These are phyloP conservation scores for Colletotrichum sp. DNA, from an alignment of 2,329 filamentous ascomycete genomes.

Conservation along the genomic window DNA sequence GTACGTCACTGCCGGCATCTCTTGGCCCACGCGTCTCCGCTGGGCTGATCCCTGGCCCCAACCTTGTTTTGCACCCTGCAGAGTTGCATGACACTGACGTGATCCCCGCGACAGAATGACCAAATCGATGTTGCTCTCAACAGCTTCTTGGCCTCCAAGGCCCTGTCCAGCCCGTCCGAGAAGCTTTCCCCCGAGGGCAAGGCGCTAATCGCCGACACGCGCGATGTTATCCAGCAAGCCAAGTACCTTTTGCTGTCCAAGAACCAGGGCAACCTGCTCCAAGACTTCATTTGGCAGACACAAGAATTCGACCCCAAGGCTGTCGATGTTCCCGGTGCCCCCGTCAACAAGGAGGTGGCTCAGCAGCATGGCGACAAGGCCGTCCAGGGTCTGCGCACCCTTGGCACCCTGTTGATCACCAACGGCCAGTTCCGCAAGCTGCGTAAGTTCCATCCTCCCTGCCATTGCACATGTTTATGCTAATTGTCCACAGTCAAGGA, in stretches of 20 bases:
- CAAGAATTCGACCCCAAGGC: constrained; percentile 72
- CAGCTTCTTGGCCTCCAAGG: constrained; percentile 77
- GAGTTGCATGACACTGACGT: constrained; percentile 7
- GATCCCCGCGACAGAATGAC: constrained; percentile 69
- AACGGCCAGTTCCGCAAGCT: constrained; percentile 97
- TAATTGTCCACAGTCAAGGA: constrained; percentile 66
- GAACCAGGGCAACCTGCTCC: constrained; percentile 91
- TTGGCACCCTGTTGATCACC: constrained; percentile 88
- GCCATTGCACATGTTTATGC: no score
- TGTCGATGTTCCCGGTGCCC: constrained; percentile 66
- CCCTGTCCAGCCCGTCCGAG: constrained; percentile 71
- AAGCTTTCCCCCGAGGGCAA: constrained; percentile 85
- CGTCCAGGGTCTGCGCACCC: constrained; percentile 82
- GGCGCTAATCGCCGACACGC: constrained; percentile 77
- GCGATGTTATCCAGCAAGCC: constrained; percentile 81
- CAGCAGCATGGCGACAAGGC: constrained; percentile 85
- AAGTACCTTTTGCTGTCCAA: constrained; percentile 88
- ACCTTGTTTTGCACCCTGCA: not conserved
- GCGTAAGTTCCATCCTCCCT: constrained; percentile 55
- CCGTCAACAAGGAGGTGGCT: constrained; percentile 77
- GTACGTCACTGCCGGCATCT: constrained; percentile 52
- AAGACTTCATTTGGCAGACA: constrained; percentile 97
- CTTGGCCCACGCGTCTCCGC: not conserved
- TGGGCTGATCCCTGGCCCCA: not conserved
- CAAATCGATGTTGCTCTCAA: constrained; percentile 96